Evolutionary conservation across 805 yeast genomes (phyloP).

Genomic region (Wickerhamomyces tratensis): DNA sequence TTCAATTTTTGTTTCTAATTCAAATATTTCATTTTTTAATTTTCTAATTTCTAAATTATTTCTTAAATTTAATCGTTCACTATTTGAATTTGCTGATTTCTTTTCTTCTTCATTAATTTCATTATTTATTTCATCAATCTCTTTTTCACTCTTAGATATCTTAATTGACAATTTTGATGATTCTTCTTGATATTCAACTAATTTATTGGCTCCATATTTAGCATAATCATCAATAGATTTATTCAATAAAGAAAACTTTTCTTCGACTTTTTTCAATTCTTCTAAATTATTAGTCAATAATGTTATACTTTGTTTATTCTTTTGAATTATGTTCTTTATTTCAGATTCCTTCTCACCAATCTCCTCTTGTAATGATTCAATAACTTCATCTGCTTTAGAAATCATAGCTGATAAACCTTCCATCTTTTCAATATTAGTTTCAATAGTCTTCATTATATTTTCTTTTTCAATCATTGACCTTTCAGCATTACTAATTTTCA

Average conservation of each 20-base stretch:
- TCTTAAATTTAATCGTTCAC: constrained; percentile 50
- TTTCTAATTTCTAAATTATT: constrained; percentile 54
- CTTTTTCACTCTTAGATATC: constrained; percentile 16
- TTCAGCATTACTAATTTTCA: constrained; percentile 44
- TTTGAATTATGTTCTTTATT: constrained; percentile 9
- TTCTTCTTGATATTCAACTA: constrained; percentile 6
- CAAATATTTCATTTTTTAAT: constrained; percentile 27
- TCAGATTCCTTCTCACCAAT: constrained; percentile 10
- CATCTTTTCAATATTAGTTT: constrained; percentile 24
- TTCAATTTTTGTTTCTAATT: constrained; percentile 28
- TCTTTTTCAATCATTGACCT: constrained; percentile 37
- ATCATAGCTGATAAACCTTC: constrained; percentile 9
- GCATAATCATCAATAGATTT: constrained; percentile 21
- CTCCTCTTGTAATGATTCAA: constrained; percentile 11
- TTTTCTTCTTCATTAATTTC: constrained; percentile 26
- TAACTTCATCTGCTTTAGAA: constrained; percentile 11
- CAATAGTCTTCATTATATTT: constrained; percentile 27
- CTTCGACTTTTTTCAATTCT: constrained; percentile 13
- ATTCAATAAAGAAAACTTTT: constrained; percentile 21
- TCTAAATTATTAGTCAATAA: not conserved
- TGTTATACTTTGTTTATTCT: not conserved
- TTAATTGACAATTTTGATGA: constrained; percentile 2
- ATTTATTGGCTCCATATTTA: constrained; percentile 5
- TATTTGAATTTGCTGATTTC: constrained; percentile 44
- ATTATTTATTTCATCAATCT: constrained; percentile 17